Evolutionary conservation across 2,329 filamentous ascomycete species (phyloP).

Genomic region (Fusarium tuaranense): DNA sequence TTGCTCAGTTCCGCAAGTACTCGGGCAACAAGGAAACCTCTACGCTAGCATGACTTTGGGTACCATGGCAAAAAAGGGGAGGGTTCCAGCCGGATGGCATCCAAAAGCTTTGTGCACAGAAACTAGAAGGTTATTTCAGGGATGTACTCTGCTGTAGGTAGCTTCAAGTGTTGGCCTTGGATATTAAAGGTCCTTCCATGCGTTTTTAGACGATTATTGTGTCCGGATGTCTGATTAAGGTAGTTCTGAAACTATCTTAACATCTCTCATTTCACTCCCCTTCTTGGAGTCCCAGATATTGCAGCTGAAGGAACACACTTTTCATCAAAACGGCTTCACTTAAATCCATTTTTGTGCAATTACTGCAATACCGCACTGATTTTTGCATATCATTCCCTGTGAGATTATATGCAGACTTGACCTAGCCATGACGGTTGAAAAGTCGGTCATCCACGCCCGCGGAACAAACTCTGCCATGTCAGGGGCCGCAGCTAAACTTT

Average conservation of each 20-base stretch:
- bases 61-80: neutral
- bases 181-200: neutral
- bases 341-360: too few species aligned
- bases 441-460: neutral
- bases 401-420: neutral
- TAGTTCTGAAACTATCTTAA: too few species aligned
- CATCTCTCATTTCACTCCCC: too few species aligned
- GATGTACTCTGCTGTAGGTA: neutral
- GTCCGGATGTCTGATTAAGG: too few species aligned
- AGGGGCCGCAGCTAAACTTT: neutral
- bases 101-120: neutral
- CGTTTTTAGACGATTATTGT: neutral
- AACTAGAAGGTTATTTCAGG: neutral
- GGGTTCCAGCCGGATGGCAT: neutral
- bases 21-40: neutral
- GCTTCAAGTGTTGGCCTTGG: neutral
- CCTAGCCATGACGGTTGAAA: fast-evolving
- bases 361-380: neutral
- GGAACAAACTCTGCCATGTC: neutral
- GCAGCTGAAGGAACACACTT: too few species aligned
- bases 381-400: neutral
- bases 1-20: neutral
- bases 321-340: too few species aligned
- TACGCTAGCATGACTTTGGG: neutral
- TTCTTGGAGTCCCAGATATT: too few species aligned